Evolutionary conservation across 1,284 basidiomycete species (phyloP), one percentile per base, ranked within the genome.

Genomic region (Gymnopus androsaceus): DNA sequence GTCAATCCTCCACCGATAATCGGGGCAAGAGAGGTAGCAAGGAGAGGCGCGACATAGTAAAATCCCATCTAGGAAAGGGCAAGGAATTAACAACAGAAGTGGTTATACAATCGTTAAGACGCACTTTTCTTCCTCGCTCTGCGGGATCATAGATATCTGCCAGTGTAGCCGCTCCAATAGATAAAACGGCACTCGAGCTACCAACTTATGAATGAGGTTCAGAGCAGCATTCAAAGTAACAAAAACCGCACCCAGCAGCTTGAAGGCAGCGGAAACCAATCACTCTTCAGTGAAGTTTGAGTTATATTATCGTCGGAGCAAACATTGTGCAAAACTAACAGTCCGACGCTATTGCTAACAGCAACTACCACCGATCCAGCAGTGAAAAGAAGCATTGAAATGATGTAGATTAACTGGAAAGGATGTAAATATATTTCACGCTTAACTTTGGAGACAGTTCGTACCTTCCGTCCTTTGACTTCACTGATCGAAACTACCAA

Each of bases 61-160:
- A 90, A 75, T 1, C 90, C 90, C 79, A 92, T 87, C 78, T 78
- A 56, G 4, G 9, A 8, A 23, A n/a, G n/a, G n/a, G n/a, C n/a
- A n/a, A n/a, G n/a, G n/a, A n/a, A n/a, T n/a, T 37, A 28, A n/a
- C 52, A 28, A 55, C 9, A 31, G 44, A 17, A 30, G 36, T 14
- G 15, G 31, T 12, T n/a, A 12, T 15, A 54, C 25, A 15, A 79
- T 19, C 27, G 36, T 14, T 11, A 14, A 36, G 55, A n/a, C n/a
- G 40, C 53, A 73, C 75, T 68, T 81, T 92, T 9, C 81, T 82
- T 1, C 93, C 93, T 44, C 93, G 78, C 66, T 94, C 89, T 44
- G 82, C 76, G 0, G 87, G 80, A 48, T 94, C 90, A 64, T 85
- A 94, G 34, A 94, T 88, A 67, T 94, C 91, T 1, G 88, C 88